These are phyloP conservation scores for Solanum verrucosum DNA, from an alignment of 257 asterid species.

Conservation along the genomic window DNA sequence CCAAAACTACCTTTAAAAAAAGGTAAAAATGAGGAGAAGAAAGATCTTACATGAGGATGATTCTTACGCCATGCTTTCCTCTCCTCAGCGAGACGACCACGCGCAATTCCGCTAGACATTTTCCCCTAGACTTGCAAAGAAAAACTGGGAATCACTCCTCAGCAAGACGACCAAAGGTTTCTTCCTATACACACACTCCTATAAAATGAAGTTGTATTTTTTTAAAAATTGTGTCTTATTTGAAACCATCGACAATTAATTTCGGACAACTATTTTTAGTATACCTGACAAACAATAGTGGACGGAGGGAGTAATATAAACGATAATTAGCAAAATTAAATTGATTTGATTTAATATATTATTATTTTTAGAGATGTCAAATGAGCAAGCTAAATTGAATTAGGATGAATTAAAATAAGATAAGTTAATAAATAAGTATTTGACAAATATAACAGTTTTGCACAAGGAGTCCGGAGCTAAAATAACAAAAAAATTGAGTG, in stretches of 20 bases:
- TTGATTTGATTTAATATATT: neutral
- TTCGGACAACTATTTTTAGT: too few species aligned
- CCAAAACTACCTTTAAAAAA: neutral
- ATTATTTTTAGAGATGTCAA: neutral
- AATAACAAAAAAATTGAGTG: too few species aligned
- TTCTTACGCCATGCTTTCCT: slow-evolving; percentile 27
- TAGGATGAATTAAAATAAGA: neutral
- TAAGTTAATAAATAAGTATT: too few species aligned
- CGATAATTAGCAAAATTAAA: neutral
- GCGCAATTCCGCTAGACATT: slow-evolving; percentile 20
- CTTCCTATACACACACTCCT: neutral
- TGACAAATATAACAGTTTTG: too few species aligned
- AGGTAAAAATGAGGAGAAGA: neutral
- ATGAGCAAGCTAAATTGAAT: neutral
- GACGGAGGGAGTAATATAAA: too few species aligned
- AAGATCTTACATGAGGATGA: slow-evolving; percentile 20
- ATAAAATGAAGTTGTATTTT: neutral
- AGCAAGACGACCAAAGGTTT: neutral
- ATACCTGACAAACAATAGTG: too few species aligned
- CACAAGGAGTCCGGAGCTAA: too few species aligned
- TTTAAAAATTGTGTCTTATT: neutral
- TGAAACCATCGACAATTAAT: neutral
- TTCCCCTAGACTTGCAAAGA: neutral
- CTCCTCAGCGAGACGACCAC: slow-evolving; percentile 27
- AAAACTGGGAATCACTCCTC: neutral